Conservation (phyloP, 345 rosid genomes). For the Populus simonii region DNA sequence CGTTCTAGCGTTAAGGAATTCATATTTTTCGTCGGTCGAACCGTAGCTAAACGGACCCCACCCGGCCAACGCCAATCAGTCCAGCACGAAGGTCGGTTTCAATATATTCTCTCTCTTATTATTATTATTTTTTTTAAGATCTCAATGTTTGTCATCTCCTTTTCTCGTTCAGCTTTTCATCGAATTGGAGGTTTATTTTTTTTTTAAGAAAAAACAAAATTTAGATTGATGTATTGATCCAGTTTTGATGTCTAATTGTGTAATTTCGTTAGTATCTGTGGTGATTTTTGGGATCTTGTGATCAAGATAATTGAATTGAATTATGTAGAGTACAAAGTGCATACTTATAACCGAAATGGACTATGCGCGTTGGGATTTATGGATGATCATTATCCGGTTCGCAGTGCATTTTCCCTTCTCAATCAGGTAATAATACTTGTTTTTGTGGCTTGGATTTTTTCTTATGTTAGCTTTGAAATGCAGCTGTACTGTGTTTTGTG, state of each 20-base stretch:
- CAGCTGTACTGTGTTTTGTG: not conserved
- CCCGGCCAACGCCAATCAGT: slow-evolving; percentile 89
- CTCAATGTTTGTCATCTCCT: not conserved
- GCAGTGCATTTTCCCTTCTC: slow-evolving; percentile 88
- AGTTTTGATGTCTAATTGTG: not conserved
- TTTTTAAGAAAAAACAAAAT: too few species aligned
- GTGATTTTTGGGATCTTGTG: not conserved
- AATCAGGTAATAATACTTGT: slow-evolving; percentile 54
- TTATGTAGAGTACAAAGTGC: slow-evolving; percentile 83
- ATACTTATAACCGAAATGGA: slow-evolving; percentile 84
- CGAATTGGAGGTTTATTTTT: not conserved
- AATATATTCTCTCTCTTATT: not conserved
- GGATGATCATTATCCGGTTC: slow-evolving; percentile 95
- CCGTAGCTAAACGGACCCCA: slow-evolving; percentile 88
- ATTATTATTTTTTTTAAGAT: not conserved
- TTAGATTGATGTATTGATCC: not conserved
- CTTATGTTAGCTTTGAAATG: not conserved
- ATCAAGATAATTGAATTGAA: not conserved
- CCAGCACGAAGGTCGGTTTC: slow-evolving; percentile 71
- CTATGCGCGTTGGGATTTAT: slow-evolving; percentile 84
- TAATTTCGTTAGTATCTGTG: not conserved
- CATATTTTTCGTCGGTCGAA: slow-evolving; percentile 76
- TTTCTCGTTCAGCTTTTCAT: not conserved
- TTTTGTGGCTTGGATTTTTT: not conserved
- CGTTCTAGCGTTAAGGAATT: slow-evolving; percentile 83